These are phyloP conservation scores for Gymnopus androsaceus DNA, from an alignment of 1,284 basidiomycete genomes.

Conservation along the genomic window DNA sequence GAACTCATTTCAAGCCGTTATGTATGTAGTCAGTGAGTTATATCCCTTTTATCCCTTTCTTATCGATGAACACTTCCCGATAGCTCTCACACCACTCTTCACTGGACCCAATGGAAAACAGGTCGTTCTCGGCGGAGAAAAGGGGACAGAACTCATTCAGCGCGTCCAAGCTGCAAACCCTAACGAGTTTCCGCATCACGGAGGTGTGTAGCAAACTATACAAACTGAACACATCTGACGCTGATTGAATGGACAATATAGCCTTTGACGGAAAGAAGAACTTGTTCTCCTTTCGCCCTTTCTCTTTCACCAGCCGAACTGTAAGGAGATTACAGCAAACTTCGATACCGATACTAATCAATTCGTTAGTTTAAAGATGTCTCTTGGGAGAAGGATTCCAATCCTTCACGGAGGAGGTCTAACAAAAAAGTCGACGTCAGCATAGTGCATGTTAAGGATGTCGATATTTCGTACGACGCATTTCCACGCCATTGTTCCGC, in stretches of 20 bases:
- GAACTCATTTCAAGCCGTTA: not conserved
- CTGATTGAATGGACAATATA: conserved; percentile 10
- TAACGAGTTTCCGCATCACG: conserved; percentile 25
- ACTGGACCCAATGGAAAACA: conserved; percentile 2
- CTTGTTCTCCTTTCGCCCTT: conserved; percentile 29
- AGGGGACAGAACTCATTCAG: conserved; percentile 30
- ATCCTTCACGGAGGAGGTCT: not conserved
- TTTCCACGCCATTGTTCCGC: too few relatives aligned
- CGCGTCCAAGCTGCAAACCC: conserved; percentile 29
- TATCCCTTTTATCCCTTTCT: conserved; percentile 10
- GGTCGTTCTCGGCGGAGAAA: conserved; percentile 24
- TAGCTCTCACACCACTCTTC: conserved; percentile 16
- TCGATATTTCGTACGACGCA: not conserved
- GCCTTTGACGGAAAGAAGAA: conserved; percentile 39
- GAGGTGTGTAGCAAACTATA: conserved; percentile 22
- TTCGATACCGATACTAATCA: conserved; percentile 9
- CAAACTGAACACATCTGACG: not conserved
- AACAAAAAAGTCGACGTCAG: not conserved
- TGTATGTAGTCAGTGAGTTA: conserved; percentile 12
- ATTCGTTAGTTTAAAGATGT: conserved; percentile 1
- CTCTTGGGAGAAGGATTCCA: conserved; percentile 4
- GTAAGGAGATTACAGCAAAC: conserved; percentile 16
- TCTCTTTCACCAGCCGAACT: conserved; percentile 24
- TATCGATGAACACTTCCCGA: not conserved
- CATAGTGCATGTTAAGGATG: not conserved